Evolutionary conservation across 83 land plant genomes (phyloP), one percentile per base, ranked within the genome.

Genomic region (Larix sibirica): DNA sequence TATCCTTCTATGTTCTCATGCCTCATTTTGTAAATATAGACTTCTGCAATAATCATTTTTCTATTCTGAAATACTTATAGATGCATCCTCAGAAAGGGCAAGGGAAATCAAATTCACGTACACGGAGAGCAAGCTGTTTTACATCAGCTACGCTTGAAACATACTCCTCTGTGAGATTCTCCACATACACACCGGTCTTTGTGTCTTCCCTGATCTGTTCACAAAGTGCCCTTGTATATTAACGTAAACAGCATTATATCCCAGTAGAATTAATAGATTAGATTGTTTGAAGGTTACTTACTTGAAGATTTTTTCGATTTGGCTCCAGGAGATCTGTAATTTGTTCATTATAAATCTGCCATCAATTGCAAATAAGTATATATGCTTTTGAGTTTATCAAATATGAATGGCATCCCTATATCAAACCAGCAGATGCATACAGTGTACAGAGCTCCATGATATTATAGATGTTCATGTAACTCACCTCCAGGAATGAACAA

Each of bases 401-500:
- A 73, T 73, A 73, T 20, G n/a, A 73, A 50, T 50, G 24, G 44
- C 77, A 73, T 7, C 12, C n/a, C 31, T 70, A 31, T 31, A 28
- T 31, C 40, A 6, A 31, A 70, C 47, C 75, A 61, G 64, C 54
- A 60, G 58, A 17, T 38, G 31, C 62, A 21, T 2, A 79, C 7
- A 40, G 20, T 36, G 31, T 9, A 79, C 7, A 40, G 20, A 60
- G 31, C 9, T 33, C 9, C 65, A 80, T 20, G 21, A 71, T 24
- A 38, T 38, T 42, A 16, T 7, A 47, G 80, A 69, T 33, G 28
- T 28, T 28, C 28, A 28, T 28, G 64, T 73, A 47, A 38, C 61
- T 56, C 56, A 97, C 99, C 99, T 97, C 99, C 63, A 97, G 83
- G 73, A 97, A 97, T 40, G 99, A 97, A 71, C 99, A 97, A 81